Base-by-base conservation (phyloP, 2,329 filamentous ascomycete species). In the Hypoxylon sp. region DNA sequence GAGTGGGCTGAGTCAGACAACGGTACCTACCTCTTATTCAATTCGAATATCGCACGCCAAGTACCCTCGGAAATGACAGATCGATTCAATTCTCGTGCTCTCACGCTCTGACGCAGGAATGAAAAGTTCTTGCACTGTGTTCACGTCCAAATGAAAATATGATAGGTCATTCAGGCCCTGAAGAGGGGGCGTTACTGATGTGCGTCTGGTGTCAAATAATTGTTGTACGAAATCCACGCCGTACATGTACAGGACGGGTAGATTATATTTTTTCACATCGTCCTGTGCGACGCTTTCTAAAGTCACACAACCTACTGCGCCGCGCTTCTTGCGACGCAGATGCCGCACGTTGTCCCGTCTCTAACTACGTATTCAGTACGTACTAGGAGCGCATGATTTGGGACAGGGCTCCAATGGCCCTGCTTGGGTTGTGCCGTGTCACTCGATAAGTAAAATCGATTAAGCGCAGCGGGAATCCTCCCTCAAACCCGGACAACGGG, bases 301-400 rank as follows among this genome's bases (percentile, higher is more conserved):
- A 66, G 59, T 64, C 24, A 61, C 63, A 64, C 59, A 60, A 51
- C 57, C 62, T 59, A 66, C 63, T 66, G 63, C 62, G 63, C 59
- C 66, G 66, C 66, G 66, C 66, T 68, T 68, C 51, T 68, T 61
- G 63, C 52, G 59, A 68, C 56, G 48, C 56, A 54, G 48, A 28
- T 46, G 61, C 61, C 40, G 57, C 52, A 55, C 36, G 50, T 59
- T 54, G 54, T 49, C 28, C 32, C 28, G 26, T 49, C 14, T 26
- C 26, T 12, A 36, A n/a, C 16, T 26, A 49, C 20, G 46, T 49
- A 45, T 30, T 14, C 46, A 3, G 28, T 44, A 51, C 28, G 20
- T 50, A 42, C 16, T n/a, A 28, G 22, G 33, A 40, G 24, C n/a
- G 9, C 46, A 61, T 53, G 6, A 32, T 32, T 55, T 50, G 61